phyloP scores from a whole-genome alignment of 1,284 basidiomycete species.

The Vanrija pseudolonga region DNA sequence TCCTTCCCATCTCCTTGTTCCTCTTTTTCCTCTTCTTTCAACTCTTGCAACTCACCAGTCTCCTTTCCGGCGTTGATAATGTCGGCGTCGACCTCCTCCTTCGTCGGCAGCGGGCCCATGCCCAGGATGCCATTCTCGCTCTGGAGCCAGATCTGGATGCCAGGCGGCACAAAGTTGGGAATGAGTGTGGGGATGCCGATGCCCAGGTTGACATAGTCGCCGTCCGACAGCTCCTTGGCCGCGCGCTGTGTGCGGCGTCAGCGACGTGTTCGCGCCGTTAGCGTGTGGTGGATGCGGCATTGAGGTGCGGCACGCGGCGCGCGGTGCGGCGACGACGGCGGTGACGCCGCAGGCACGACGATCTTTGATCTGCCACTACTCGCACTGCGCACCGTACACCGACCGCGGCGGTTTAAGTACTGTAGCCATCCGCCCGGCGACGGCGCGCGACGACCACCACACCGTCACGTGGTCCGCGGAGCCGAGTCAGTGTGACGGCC shows the following conservation, averaged over 20 bases:
- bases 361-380: no score
- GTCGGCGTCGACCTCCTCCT: constrained; percentile 82
- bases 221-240: constrained; percentile 84
- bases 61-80: constrained; percentile 95
- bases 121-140: constrained; percentile 90
- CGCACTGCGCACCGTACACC: no score
- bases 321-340: no score
- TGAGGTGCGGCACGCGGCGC: no score
- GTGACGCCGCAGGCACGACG: no score
- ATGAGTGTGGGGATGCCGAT: constrained; percentile 93
- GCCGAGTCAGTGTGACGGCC: no score
- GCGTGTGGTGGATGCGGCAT: no score
- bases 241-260: constrained; percentile 54
- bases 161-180: constrained; percentile 71
- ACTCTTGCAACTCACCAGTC: constrained; percentile 51
- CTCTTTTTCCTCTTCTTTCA: not conserved
- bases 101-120: constrained; percentile 89
- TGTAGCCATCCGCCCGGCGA: no score
- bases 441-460: no score
- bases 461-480: no score
- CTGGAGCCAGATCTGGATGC: constrained; percentile 82
- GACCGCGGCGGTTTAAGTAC: no score
- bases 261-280: constrained; percentile 66
- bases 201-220: constrained; percentile 72
- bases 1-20: not conserved